Evolutionary conservation across 768 basidiomycete species (phyloP).

Genomic region (Suillus paluster): DNA sequence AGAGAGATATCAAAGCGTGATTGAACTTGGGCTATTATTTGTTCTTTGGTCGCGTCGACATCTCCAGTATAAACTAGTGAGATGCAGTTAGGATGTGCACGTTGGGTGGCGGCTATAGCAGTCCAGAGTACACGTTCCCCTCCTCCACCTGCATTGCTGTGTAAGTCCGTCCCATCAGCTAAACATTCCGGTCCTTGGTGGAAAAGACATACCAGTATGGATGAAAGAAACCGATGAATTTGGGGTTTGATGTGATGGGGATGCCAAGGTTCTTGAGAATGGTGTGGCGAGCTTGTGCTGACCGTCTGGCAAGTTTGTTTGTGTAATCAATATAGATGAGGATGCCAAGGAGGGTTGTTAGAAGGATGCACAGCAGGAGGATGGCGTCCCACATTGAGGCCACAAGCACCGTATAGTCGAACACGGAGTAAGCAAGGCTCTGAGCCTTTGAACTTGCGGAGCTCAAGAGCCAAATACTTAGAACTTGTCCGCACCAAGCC

Average conservation of each 20-base stretch:
- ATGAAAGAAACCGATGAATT: slow-evolving; percentile 87
- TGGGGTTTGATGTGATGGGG: slow-evolving; percentile 15
- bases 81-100: slow-evolving; percentile 63
- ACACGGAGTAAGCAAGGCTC: neutral
- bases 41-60: slow-evolving; percentile 72
- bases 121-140: slow-evolving; percentile 97
- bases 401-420: neutral
- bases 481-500: neutral
- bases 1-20: slow-evolving; percentile 81
- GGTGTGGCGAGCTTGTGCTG: slow-evolving; percentile 20
- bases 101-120: slow-evolving; percentile 78
- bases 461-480: neutral
- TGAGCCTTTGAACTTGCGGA: neutral
- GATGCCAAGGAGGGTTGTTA: slow-evolving; percentile 11
- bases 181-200: neutral
- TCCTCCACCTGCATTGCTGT: slow-evolving; percentile 93
- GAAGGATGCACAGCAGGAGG: slow-evolving; percentile 21
- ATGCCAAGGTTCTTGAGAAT: slow-evolving; percentile 25
- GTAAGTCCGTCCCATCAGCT: slow-evolving; percentile 41
- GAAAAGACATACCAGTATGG: slow-evolving; percentile 81
- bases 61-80: slow-evolving; percentile 93
- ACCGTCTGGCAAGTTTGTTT: slow-evolving; percentile 23
- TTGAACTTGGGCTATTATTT: slow-evolving; percentile 85
- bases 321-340: slow-evolving; percentile 33
- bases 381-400: neutral